Evolutionary conservation across 257 asterid species (phyloP).

Genomic region (Fraxinus excelsior): DNA sequence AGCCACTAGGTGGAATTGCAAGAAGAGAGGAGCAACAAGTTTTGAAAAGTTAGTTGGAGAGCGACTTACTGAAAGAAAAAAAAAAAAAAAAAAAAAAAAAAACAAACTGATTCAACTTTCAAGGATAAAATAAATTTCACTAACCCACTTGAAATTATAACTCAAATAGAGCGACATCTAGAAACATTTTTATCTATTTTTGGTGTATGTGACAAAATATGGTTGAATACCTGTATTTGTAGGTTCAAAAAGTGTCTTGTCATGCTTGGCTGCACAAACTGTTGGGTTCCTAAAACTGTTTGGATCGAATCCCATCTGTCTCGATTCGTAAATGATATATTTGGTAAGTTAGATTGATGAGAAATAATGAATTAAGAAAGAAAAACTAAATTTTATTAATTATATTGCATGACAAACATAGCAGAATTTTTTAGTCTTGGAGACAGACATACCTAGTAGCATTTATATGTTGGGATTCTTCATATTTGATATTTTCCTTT

Average conservation of each 20-base stretch:
- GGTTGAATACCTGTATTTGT: conserved; percentile 37
- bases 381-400: not conserved
- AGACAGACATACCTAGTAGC: conserved; percentile 32
- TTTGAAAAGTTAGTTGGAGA: no score
- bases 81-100: no score
- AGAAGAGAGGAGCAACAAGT: no score
- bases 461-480: conserved; percentile 36
- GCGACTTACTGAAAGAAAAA: no score
- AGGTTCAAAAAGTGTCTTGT: conserved; percentile 40
- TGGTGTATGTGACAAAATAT: not conserved
- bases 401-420: not conserved
- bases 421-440: no score
- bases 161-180: not conserved
- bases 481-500: conserved; percentile 35
- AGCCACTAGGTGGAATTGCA: no score
- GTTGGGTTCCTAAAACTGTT: conserved; percentile 29
- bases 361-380: conserved; percentile 1
- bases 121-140: not conserved
- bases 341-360: not conserved
- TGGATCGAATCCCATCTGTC: conserved; percentile 47
- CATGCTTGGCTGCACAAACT: conserved; percentile 37
- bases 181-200: not conserved
- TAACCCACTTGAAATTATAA: not conserved
- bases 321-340: not conserved
- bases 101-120: no score